Conservation (phyloP, 2,329 filamentous ascomycete genomes). For the Penicillium sp. region DNA sequence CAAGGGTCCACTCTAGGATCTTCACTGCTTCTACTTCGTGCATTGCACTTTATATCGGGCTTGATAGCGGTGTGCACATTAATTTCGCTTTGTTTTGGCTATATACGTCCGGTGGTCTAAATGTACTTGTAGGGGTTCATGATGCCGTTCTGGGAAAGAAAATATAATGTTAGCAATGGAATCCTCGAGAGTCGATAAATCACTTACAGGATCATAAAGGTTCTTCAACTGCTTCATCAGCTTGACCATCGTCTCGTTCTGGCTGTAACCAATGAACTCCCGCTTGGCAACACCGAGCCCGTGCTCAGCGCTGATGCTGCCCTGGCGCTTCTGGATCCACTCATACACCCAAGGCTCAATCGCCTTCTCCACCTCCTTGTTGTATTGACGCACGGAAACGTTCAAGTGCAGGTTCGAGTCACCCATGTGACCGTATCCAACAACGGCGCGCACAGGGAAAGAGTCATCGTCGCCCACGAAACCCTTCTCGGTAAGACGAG, state of each 20-base stretch:
- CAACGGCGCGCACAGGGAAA: constrained; percentile 81
- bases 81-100: not conserved
- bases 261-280: constrained; percentile 90
- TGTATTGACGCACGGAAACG: constrained; percentile 77
- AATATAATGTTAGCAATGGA: constrained; percentile 15
- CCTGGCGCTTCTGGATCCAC: constrained; percentile 85
- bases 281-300: constrained; percentile 94
- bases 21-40: too few relatives aligned
- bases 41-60: not conserved
- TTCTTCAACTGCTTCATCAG: constrained; percentile 96
- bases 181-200: not conserved
- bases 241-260: constrained; percentile 79
- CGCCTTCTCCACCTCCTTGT: constrained; percentile 80
- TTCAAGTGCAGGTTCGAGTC: constrained; percentile 96
- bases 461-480: constrained; percentile 75
- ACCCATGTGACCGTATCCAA: constrained; percentile 98
- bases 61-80: not conserved
- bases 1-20: constrained; percentile 17
- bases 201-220: constrained; percentile 86
- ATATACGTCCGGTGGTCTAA: constrained; percentile 20
- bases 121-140: constrained; percentile 99
- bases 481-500: constrained; percentile 70
- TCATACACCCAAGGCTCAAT: constrained; percentile 97
- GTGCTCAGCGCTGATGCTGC: constrained; percentile 96
- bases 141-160: constrained; percentile 75